Evolutionary conservation across 768 basidiomycete species (phyloP), one percentile per base, ranked within the genome.

Genomic region (Daedaleopsis sinensis): DNA sequence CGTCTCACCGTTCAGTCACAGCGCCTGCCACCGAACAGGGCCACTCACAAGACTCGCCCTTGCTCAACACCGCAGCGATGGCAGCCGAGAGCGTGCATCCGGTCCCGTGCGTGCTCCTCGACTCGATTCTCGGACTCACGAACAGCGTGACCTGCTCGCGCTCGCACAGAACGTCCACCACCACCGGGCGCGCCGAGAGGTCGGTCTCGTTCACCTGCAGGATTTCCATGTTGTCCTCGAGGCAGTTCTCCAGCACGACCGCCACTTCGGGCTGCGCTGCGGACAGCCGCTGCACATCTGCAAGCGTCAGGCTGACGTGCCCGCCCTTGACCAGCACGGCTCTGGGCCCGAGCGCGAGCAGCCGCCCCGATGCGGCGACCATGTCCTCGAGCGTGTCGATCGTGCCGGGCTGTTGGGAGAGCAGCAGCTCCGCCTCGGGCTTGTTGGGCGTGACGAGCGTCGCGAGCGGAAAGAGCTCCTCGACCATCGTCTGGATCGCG

Each of bases 81-180:
- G 93, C 91, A 0, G 94, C 87, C 49, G 87, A 89, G n/a, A 97
- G 78, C 0, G 95, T 97, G 71, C 94, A 97, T 1, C 94, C 95
- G 0, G 95, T 97, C 1, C 95, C 95, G 70, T 96, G 95, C 0
- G 94, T 97, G 65, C 80, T 92, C 37, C 74, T 81, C 7, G 90
- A 86, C 15, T 87, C 77, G 21, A 93, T 75, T 15, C 83, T 77
- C 1, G 89, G 87, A 8, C 84, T 80, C 19, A 84, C 78, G 61
- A 86, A 89, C 18, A 92, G 54, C 1, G 83, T 82, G 36, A 74
- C 74, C 5, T 66, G 39, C 69, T 73, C 16, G 19, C 58, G 55
- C 24, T 82, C 78, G 57, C 76, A 81, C 3, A 94, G 75, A 1
- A 91, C 78, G 67, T 92, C 91, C 42, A 87, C 85, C 12, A 92